Evolutionary conservation across 208 protist genomes (phyloP).

Genomic region (Leishmania braziliensis): DNA sequence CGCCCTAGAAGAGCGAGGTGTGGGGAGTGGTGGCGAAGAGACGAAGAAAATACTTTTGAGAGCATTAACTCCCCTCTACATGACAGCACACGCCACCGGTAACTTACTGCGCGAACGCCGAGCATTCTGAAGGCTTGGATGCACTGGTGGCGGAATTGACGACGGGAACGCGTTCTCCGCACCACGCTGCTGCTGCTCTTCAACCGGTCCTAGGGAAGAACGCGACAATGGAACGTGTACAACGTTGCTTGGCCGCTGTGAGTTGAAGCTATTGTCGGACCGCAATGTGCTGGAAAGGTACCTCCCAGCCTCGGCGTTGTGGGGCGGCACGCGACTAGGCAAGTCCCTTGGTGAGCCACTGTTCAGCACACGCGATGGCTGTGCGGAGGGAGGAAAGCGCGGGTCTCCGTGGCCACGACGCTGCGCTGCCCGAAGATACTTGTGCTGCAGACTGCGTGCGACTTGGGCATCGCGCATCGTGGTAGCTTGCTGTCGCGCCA

Average conservation of each 20-base stretch:
- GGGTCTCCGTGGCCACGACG: background rate
- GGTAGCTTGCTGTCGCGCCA: constrained; percentile 16
- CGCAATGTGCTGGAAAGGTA: background rate
- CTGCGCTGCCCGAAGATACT: constrained; percentile 30
- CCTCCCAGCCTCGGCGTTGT: background rate
- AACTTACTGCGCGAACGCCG: background rate
- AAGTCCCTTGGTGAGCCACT: background rate
- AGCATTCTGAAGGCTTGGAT: background rate
- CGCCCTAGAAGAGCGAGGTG: background rate
- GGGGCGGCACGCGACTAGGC: background rate
- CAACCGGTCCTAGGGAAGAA: too few species aligned
- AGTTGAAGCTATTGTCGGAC: background rate
- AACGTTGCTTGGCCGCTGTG: background rate
- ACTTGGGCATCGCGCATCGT: constrained; percentile 29
- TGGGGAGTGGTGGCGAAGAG: background rate
- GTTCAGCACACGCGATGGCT: background rate
- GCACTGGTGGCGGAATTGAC: background rate
- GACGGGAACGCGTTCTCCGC: background rate
- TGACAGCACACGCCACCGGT: background rate
- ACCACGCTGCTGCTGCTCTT: too few species aligned
- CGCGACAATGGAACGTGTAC: background rate
- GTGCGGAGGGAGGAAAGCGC: background rate
- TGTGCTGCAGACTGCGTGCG: constrained; percentile 37
- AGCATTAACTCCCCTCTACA: background rate
- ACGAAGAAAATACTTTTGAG: background rate